Base-by-base conservation (phyloP, 179 eudicot species). In the Silene vulgaris region DNA sequence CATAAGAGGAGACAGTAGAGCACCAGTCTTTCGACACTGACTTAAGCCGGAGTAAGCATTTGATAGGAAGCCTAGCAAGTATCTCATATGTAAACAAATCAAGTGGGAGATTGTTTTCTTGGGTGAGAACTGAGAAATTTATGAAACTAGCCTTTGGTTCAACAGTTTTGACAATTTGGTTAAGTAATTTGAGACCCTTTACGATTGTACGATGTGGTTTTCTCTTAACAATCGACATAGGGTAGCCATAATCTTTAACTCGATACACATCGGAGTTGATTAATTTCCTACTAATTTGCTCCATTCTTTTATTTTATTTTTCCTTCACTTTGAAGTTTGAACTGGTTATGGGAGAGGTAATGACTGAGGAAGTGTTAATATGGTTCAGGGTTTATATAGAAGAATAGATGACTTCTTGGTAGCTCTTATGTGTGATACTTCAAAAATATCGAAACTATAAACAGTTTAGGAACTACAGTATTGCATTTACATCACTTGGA, bases 1-100 rank as follows among this genome's bases (percentile, higher is more conserved):
- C 84, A 43, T 40, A 43, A 63, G 81, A 77, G 5, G 84, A 77
- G 37, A 81, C 71, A 64, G 84, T 81, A 8, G 73, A 69, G 21
- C 74, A 74, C 40, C 40, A 35, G 14, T 77, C 64, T 65, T 77
- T 77, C 45, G 81, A 81, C 26, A 77, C 73, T 7, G 57, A 81
- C 16, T 63, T 81, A 6, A 72, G 67, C 5, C 7, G 6, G 0
- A 35, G 5, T 7, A 35, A 35, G 40, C 40, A 35, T 35, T 35
- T 35, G 0, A 81, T 64, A 21, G 84, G 75, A 61, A 81, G 12
- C 59, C 78, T 81, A 1, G 81, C 70, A 13, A 23, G 26, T 23
- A 23, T 23, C 26, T 23, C 26, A 23, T 23, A 23, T 0, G 77
- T 63, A 8, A 81, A 43, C 13, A 81, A 6, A 71, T 77, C 81